Evolutionary conservation across 192 early-diverging fungal species (phyloP).

Genomic region (Lobosporangium transversale): DNA sequence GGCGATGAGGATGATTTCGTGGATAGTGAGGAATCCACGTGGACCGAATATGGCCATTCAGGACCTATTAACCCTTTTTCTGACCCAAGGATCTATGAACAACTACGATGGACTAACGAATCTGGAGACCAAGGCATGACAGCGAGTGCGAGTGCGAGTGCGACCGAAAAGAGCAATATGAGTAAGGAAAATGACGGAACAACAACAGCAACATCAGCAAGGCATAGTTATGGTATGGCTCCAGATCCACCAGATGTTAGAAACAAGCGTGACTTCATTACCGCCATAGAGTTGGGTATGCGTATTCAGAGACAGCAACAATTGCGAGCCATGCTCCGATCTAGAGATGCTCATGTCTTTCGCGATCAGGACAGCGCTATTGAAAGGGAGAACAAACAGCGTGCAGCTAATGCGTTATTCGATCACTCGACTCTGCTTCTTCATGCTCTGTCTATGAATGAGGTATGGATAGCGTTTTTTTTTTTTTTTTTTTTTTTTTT

Average conservation of each 20-base stretch:
- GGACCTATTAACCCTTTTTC: neutral
- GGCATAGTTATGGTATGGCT: neutral
- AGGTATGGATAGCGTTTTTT: conserved; percentile 17
- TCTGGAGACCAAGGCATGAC: neutral
- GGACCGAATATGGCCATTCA: neutral
- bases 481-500: too few relatives aligned
- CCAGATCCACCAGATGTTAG: neutral
- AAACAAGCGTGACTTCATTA: neutral
- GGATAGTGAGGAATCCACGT: neutral
- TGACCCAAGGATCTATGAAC: neutral
- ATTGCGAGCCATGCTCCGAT: neutral
- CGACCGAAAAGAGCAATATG: too few relatives aligned
- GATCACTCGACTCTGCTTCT: conserved; percentile 24
- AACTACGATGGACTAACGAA: neutral
- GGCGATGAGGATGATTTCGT: neutral
- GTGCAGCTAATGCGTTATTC: conserved; percentile 18
- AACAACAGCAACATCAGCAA: too few relatives aligned
- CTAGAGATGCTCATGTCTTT: neutral
- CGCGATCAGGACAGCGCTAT: conserved; percentile 6
- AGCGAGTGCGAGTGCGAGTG: neutral
- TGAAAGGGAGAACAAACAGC: conserved; percentile 15
- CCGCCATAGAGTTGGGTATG: neutral
- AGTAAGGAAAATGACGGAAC: too few relatives aligned
- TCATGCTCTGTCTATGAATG: conserved; percentile 45
- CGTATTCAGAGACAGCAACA: neutral